Conservation (phyloP, 2,329 filamentous ascomycete species). For the Chrysosporium queenslandicum region DNA sequence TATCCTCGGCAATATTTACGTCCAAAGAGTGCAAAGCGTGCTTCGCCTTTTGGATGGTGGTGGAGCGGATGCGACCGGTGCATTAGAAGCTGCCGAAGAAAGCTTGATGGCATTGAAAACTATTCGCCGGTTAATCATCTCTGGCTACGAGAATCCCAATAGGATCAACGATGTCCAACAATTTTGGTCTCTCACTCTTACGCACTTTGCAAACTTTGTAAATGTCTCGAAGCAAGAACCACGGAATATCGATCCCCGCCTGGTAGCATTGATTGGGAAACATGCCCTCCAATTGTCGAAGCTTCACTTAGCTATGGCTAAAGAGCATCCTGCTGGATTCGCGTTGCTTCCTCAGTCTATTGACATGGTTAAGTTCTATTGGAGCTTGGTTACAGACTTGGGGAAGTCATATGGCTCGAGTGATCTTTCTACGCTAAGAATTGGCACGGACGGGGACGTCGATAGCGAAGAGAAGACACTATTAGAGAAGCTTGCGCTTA, state of each 20-base stretch:
- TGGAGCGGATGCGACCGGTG: constrained; percentile 49
- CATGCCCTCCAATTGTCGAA: constrained; percentile 87
- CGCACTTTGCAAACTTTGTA: constrained; percentile 69
- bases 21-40: constrained; percentile 63
- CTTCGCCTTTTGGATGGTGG: constrained; percentile 49
- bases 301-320: constrained; percentile 77
- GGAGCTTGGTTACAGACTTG: constrained; percentile 68
- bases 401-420: constrained; percentile 52
- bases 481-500: constrained; percentile 68
- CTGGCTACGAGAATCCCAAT: constrained; percentile 76
- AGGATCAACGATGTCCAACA: constrained; percentile 63
- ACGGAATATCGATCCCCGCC: constrained; percentile 42
- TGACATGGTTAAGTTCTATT: constrained; percentile 69
- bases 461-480: constrained; percentile 47
- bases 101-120: constrained; percentile 71
- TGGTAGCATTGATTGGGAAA: constrained; percentile 61
- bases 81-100: constrained; percentile 58
- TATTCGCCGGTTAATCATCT: constrained; percentile 65
- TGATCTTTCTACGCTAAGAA: constrained; percentile 27
- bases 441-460: constrained; percentile 37
- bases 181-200: constrained; percentile 70
- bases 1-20: constrained; percentile 67
- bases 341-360: constrained; percentile 70
- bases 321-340: constrained; percentile 70
- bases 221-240: constrained; percentile 50